phyloP scores from a whole-genome alignment of 768 basidiomycete species.

The Amanita jacksonii region DNA sequence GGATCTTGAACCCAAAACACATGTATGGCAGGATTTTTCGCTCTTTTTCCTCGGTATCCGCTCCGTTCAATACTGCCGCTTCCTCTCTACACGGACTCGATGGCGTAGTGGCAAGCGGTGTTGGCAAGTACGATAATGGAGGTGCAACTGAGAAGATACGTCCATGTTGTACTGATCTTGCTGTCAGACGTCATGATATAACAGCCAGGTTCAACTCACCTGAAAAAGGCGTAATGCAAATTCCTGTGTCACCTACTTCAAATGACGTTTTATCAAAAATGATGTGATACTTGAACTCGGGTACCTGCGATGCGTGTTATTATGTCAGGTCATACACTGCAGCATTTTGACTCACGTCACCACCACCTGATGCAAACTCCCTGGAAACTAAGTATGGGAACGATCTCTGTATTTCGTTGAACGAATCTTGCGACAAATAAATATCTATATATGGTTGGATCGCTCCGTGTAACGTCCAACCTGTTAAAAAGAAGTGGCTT shows the following conservation, averaged over 20 bases:
- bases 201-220: slow-evolving; percentile 29
- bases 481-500: slow-evolving; percentile 24
- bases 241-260: slow-evolving; percentile 54
- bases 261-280: slow-evolving; percentile 62
- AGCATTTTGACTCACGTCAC: slow-evolving; percentile 41
- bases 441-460: slow-evolving; percentile 71
- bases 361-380: slow-evolving; percentile 71
- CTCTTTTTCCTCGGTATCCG: slow-evolving; percentile 1
- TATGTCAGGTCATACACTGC: not conserved
- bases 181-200: not conserved
- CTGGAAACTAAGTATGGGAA: slow-evolving; percentile 79
- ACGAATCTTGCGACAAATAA: slow-evolving; percentile 60
- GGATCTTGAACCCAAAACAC: slow-evolving; percentile 62
- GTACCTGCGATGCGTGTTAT: slow-evolving; percentile 40
- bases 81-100: slow-evolving; percentile 25
- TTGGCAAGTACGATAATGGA: slow-evolving; percentile 28
- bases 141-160: slow-evolving; percentile 42
- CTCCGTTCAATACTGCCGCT: slow-evolving; percentile 13
- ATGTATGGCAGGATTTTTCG: slow-evolving; percentile 48
- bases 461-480: slow-evolving; percentile 58
- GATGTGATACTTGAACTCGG: slow-evolving; percentile 77
- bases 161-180: slow-evolving; percentile 58
- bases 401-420: slow-evolving; percentile 50
- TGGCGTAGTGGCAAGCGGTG: slow-evolving; percentile 28
- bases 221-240: slow-evolving; percentile 54